phyloP scores from a whole-genome alignment of 345 rosid genomes.

The Aquilaria yunnanensis region DNA sequence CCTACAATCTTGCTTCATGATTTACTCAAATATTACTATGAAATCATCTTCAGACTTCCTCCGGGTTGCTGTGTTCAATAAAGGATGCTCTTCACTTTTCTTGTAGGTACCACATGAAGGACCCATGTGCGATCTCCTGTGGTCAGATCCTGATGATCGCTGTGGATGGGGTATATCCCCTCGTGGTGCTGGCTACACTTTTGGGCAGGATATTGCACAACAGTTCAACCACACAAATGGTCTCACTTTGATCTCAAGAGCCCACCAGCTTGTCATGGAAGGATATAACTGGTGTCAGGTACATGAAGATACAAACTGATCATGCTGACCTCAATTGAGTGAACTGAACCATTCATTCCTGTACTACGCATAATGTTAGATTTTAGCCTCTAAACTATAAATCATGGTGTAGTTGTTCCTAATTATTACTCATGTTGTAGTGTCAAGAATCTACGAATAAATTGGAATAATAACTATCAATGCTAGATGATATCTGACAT shows the following conservation, averaged over 20 bases:
- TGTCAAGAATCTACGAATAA: no score
- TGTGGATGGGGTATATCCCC: constrained; percentile 99
- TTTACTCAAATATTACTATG: no score
- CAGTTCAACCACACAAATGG: constrained; percentile 90
- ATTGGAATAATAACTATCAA: no score
- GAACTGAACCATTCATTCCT: no score
- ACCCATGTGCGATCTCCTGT: constrained; percentile 95
- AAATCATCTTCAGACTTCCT: no score
- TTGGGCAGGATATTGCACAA: constrained; percentile 88
- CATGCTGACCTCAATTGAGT: background rate
- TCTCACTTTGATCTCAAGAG: constrained; percentile 78
- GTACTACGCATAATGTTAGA: no score
- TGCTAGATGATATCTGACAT: no score
- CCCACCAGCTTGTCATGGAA: constrained; percentile 98
- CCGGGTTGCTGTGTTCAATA: no score
- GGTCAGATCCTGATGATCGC: constrained; percentile 99
- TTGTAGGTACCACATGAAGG: constrained; percentile 95
- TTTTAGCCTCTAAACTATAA: no score
- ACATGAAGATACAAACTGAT: background rate
- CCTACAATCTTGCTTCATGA: background rate
- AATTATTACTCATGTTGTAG: no score
- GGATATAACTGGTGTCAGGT: constrained; percentile 98
- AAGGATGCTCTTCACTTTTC: background rate
- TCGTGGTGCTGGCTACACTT: constrained; percentile 97
- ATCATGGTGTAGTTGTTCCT: no score